Base-by-base conservation (phyloP, 345 rosid genomes). In the Populus euphratica region DNA sequence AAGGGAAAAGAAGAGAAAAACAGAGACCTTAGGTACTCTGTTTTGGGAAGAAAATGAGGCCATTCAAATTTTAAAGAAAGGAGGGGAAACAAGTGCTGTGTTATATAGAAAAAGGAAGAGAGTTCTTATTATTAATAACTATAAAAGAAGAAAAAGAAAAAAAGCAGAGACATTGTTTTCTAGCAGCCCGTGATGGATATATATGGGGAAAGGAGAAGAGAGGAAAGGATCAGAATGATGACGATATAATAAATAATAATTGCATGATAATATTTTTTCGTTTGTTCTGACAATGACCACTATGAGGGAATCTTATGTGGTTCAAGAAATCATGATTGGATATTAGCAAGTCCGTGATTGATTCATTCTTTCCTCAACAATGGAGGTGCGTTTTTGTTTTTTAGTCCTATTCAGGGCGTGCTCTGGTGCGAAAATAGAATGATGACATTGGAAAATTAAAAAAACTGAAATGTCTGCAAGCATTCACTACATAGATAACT, bases 1-100 rank as follows among this genome's bases (percentile, higher is more conserved):
- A 71, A 21, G 63, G 68, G 76, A 44, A 25, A 82, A 56, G n/a
- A 66, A 47, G 64, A 86, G 73, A 49, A 78, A 83, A 81, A 86
- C 86, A 83, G 88, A 84, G 81, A 50, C 79, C 73, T 56, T 35
- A 2, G 76, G 77, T 50, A 38, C 84, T 76, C 86, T 79, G 81
- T 70, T 83, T 70, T 52, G 20, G 1, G 54, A 50, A 66, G 36
- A 49, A 61, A 35, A 5, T 4, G 84, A 73, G 47, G 68, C 80
- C 86, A 82, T 47, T 47, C 50, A 14, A 47, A 13, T 14, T 29
- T n/a, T 59, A 10, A n/a, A 10, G 16, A 23, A 11, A n/a, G n/a
- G 29, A 23, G 14, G 50, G 17, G 18, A 47, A 14, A 47, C 64
- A 3, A 21, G 25, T 1, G 23, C 5, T 59, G 29, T 59, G 25